phyloP scores from a whole-genome alignment of 2,329 filamentous ascomycete species.

The Fusarium sp. region DNA sequence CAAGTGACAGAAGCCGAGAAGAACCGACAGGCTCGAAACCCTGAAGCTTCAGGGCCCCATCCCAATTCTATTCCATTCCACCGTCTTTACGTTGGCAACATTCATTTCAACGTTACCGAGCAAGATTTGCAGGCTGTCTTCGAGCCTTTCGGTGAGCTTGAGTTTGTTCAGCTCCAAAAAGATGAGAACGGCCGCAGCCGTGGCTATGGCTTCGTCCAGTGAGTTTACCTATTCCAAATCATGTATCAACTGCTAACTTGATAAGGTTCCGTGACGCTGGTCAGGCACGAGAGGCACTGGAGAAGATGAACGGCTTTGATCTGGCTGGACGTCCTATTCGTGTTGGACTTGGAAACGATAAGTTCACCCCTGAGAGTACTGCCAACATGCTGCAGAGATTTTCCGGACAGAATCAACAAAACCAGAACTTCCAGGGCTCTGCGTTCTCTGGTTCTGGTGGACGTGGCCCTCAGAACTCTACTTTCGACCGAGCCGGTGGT shows the following conservation, averaged over 20 bases:
- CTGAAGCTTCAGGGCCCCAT: slow-evolving; percentile 74
- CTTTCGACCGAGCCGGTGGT: slow-evolving; percentile 90
- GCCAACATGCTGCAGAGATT: slow-evolving; percentile 92
- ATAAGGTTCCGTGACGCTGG: slow-evolving; percentile 86
- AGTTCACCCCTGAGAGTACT: slow-evolving; percentile 98
- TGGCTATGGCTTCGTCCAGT: slow-evolving; percentile 99
- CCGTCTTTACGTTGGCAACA: slow-evolving; percentile 98
- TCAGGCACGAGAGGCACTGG: slow-evolving; percentile 91
- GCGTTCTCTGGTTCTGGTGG: slow-evolving; percentile 91
- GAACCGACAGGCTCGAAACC: slow-evolving; percentile 92
- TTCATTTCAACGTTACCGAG: slow-evolving; percentile 99
- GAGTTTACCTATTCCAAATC: slow-evolving; percentile 56
- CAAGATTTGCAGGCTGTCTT: slow-evolving; percentile 96
- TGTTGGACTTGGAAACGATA: slow-evolving; percentile 99
- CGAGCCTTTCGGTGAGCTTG: slow-evolving; percentile 95
- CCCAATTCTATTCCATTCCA: slow-evolving; percentile 94
- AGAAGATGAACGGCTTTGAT: slow-evolving; percentile 99
- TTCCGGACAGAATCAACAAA: slow-evolving; percentile 71
- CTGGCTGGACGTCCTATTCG: slow-evolving; percentile 96
- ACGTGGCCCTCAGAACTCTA: slow-evolving; percentile 83
- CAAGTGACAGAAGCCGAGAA: slow-evolving; percentile 99
- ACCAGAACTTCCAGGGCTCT: slow-evolving; percentile 85
- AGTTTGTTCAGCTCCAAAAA: slow-evolving; percentile 97
- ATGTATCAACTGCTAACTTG: slow-evolving; percentile 49
- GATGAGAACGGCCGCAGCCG: slow-evolving; percentile 91